These are phyloP conservation scores for Paramarasmius palmivorus DNA, from an alignment of 1,284 basidiomycete genomes.

Conservation along the genomic window DNA sequence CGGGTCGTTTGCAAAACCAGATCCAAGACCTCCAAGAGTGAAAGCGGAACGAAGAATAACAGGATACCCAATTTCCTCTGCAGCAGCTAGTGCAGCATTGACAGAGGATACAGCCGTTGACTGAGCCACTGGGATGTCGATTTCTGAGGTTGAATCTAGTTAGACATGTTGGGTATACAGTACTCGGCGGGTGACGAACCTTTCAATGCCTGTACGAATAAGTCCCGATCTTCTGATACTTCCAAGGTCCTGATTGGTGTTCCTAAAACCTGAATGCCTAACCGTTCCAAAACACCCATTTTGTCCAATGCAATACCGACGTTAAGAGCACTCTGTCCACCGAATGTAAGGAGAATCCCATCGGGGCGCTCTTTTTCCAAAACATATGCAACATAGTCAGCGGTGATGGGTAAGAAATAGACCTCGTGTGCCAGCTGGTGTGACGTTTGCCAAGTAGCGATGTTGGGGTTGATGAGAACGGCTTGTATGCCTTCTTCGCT, in stretches of 20 bases:
- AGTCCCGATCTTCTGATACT: constrained; percentile 95
- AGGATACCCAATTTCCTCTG: constrained; percentile 92
- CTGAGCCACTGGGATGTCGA: constrained; percentile 95
- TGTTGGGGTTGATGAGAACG: constrained; percentile 97
- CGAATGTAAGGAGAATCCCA: constrained; percentile 96
- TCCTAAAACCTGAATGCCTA: constrained; percentile 94
- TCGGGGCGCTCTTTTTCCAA: constrained; percentile 98
- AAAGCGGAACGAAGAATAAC: constrained; percentile 98
- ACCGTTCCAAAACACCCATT: constrained; percentile 95
- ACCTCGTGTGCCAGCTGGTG: constrained; percentile 96
- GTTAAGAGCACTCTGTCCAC: constrained; percentile 97
- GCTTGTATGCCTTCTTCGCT: constrained; percentile 95
- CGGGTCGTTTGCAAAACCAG: constrained; percentile 95
- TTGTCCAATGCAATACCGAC: constrained; percentile 97
- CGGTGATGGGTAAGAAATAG: constrained; percentile 96
- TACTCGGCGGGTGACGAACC: constrained; percentile 56
- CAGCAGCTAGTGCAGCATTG: constrained; percentile 89
- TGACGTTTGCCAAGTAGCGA: constrained; percentile 96
- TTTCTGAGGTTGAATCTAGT: constrained; percentile 61
- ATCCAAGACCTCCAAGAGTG: constrained; percentile 97
- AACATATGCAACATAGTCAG: constrained; percentile 98
- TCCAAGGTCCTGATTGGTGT: constrained; percentile 95
- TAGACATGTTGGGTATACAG: constrained; percentile 6
- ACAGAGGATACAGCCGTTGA: constrained; percentile 98
- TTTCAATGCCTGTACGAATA: constrained; percentile 97